These are phyloP conservation scores for Entelexis sorbosivorans DNA, from an alignment of 1,139 yeast genomes.

Conservation along the genomic window DNA sequence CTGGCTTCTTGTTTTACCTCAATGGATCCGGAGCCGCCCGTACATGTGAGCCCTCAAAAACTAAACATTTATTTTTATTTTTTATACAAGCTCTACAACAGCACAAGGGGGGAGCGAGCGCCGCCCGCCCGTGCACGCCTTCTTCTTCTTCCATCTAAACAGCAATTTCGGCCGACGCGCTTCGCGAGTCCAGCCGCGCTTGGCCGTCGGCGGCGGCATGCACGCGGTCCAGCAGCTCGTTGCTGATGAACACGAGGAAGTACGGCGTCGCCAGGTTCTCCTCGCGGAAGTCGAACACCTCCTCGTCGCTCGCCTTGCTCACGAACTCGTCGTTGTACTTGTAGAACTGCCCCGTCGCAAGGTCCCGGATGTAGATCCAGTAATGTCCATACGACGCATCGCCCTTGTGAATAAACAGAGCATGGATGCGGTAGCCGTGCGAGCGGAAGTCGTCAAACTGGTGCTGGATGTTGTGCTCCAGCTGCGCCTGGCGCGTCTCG, in stretches of 20 bases:
- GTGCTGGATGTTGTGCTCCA: constrained; percentile 22
- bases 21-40: no score
- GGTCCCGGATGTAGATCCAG: constrained; percentile 86
- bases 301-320: constrained; percentile 61
- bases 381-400: constrained; percentile 95
- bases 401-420: constrained; percentile 89
- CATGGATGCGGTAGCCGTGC: constrained; percentile 73
- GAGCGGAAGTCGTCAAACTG: constrained; percentile 39
- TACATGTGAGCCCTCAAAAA: no score
- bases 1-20: no score
- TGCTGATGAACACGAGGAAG: constrained; percentile 56
- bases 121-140: no score
- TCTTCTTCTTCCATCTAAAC: no score
- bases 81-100: background rate
- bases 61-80: no score
- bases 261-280: constrained; percentile 88
- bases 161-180: no score
- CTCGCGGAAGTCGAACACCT: constrained; percentile 60
- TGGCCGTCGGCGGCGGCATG: background rate
- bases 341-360: constrained; percentile 54
- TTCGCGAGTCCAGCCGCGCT: background rate
- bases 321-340: constrained; percentile 90
- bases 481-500: constrained; percentile 9
- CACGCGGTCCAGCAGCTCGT: background rate
- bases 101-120: no score